Evolutionary conservation across 148 eudicot species (phyloP), one percentile per base, ranked within the genome.

Genomic region (Chenopodium suecicum): DNA sequence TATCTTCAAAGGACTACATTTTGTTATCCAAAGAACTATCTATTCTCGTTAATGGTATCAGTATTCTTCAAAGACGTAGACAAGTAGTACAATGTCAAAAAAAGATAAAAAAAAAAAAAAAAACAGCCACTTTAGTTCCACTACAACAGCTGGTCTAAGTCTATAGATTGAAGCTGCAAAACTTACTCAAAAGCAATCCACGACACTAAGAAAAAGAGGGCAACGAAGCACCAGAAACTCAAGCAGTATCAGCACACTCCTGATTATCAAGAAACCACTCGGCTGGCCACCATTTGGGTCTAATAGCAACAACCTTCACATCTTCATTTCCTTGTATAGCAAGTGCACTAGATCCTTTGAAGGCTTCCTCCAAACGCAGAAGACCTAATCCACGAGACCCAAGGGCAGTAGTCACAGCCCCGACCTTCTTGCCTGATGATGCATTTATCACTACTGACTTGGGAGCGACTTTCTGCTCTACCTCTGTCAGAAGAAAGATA

Each of bases 211-310:
- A 80, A 60, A 73, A 54, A 34, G 25, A 23, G 60, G 64, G 7
- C 56, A 11, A 17, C 29, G 14, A 13, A 13, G 9, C 20, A 84
- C 58, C 54, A 83, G 56, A 71, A 12, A 50, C 46, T 82, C 67
- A 85, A 32, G 86, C 88, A 76, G 83, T 84, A 34, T 82, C 89
- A 68, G 74, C 82, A 32, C 81, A 54, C 22, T 88, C 82, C 83
- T 88, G 86, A 84, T 89, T 83, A 37, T 92, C 31, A 41, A 65
- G 74, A 48, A 84, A 83, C 99, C 99, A 95, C 80, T 91, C 97
- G 23, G 89, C 71, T 60, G 95, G 97, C 98, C 98, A 95, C 99
- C 99, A 95, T 47, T 89, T 85, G 71, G 99, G 99, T 81, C 85
- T 88, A 52, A 87, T 85, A 37, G 88, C 86, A 82, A 91, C 88